phyloP scores from a whole-genome alignment of 225 moss, liverwort and hornwort species.

The Lunularia cruciata region DNA sequence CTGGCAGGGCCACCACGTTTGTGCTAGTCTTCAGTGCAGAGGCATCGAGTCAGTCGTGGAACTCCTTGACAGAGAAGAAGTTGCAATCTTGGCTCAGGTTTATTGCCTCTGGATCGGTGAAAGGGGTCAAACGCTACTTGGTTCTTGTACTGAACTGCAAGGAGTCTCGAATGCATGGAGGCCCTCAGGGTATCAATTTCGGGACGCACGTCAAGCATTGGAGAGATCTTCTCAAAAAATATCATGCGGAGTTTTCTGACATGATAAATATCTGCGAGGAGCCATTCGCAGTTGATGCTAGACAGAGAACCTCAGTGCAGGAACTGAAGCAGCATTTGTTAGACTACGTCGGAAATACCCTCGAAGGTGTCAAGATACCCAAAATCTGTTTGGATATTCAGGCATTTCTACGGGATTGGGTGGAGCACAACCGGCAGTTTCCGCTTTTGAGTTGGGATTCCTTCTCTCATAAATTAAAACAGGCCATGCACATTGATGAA shows the following conservation, averaged over 20 bases:
- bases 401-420: background rate
- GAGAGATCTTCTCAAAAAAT: background rate
- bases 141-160: background rate
- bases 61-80: background rate
- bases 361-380: background rate
- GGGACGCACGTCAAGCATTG: background rate
- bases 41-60: no score
- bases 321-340: background rate
- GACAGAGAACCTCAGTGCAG: background rate
- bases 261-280: background rate
- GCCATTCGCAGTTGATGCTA: conserved; percentile 12
- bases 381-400: conserved; percentile 1
- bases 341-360: background rate
- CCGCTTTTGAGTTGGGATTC: background rate
- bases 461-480: background rate
- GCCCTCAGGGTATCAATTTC: no score
- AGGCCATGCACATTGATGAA: background rate
- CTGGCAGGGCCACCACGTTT: conserved; percentile 1
- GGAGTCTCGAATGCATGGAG: background rate
- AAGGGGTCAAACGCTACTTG: conserved; percentile 3
- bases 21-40: background rate
- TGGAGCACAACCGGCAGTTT: background rate
- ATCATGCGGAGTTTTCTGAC: background rate
- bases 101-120: background rate
- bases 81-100: conserved; percentile 11